These are phyloP conservation scores for Ustilago tritici DNA, from an alignment of 1,284 basidiomycete genomes.

Conservation along the genomic window DNA sequence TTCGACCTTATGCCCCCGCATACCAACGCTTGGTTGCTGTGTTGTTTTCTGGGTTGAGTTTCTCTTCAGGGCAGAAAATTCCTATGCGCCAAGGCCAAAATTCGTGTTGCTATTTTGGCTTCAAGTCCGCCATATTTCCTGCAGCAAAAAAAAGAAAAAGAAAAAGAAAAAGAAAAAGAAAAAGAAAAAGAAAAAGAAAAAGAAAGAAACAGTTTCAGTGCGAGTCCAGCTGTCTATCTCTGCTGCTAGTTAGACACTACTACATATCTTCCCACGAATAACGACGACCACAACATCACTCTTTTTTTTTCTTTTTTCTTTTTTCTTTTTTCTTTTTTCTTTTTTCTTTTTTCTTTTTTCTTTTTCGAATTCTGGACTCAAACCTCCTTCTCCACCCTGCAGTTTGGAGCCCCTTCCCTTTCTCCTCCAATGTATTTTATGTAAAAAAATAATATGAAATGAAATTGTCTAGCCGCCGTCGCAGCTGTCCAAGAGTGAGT, in stretches of 20 bases:
- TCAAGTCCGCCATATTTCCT: conserved; percentile 4
- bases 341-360: no score
- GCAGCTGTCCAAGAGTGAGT: conserved; percentile 8
- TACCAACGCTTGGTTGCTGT: no score
- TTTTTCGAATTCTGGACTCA: background rate
- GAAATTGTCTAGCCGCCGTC: background rate
- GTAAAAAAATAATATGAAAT: background rate
- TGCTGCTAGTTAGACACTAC: background rate
- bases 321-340: background rate
- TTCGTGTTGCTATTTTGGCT: background rate
- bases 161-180: no score
- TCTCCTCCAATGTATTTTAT: background rate
- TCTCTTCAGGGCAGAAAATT: background rate
- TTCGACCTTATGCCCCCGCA: no score
- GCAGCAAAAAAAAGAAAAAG: background rate
- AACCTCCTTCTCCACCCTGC: conserved; percentile 11
- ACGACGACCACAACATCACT: background rate
- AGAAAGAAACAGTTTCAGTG: background rate
- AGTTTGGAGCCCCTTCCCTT: conserved; percentile 18
- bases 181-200: no score
- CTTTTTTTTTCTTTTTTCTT: background rate
- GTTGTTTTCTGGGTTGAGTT: conserved; percentile 1
- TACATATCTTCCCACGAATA: background rate
- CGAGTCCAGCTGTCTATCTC: background rate
- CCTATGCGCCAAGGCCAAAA: background rate